These are phyloP conservation scores for Trichomonascaceae sp. DNA, from an alignment of 1,139 yeast species.

Conservation along the genomic window DNA sequence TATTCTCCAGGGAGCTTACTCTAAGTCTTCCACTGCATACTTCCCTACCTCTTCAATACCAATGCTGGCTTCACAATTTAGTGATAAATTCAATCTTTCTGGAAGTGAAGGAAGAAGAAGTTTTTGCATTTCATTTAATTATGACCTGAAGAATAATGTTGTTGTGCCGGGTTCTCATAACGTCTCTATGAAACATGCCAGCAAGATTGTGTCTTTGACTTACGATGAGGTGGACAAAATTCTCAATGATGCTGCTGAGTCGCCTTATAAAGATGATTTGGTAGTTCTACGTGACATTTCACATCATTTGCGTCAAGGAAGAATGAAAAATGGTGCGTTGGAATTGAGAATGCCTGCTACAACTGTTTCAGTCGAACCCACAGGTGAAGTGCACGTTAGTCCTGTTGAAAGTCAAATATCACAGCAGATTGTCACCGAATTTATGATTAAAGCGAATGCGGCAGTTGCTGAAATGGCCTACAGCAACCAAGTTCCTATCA, in stretches of 20 bases:
- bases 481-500: slow-evolving; percentile 46
- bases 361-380: slow-evolving; percentile 11
- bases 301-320: slow-evolving; percentile 24
- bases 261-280: slow-evolving; percentile 31
- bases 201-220: slow-evolving; percentile 43
- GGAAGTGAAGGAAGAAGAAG: slow-evolving; percentile 41
- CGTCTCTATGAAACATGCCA: slow-evolving; percentile 36
- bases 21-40: slow-evolving; percentile 64
- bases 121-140: slow-evolving; percentile 41
- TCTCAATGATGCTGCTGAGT: slow-evolving; percentile 20
- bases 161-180: slow-evolving; percentile 18
- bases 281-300: slow-evolving; percentile 34
- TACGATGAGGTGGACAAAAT: slow-evolving; percentile 46
- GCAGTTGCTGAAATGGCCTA: slow-evolving; percentile 51
- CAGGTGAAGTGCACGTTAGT: slow-evolving; percentile 9
- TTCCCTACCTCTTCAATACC: slow-evolving; percentile 61
- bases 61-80: slow-evolving; percentile 63
- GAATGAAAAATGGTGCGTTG: slow-evolving; percentile 17
- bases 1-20: slow-evolving; percentile 54
- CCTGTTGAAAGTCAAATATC: slow-evolving; percentile 20
- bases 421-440: slow-evolving; percentile 56
- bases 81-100: slow-evolving; percentile 47
- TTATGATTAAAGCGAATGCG: slow-evolving; percentile 74
- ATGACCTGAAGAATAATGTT: slow-evolving; percentile 31
- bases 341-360: slow-evolving; percentile 11